Percentiles rank a stretch among this genome's conserved stretches.
Conservation (phyloP, 306 rosid genomes). For the Dalbergia cochinchinensis region DNA sequence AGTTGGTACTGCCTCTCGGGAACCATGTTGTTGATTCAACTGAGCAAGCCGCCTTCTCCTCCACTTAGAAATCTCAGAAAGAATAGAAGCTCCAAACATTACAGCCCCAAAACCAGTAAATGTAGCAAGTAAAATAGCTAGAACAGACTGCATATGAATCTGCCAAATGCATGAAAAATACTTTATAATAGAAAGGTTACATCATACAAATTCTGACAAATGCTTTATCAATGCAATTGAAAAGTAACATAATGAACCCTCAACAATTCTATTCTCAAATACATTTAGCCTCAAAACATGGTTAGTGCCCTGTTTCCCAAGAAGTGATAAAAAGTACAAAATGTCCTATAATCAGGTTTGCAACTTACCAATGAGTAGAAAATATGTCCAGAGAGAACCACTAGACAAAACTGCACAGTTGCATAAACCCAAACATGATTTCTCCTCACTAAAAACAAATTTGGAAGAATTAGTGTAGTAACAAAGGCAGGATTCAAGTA, state of each 20-base stretch:
- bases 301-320: neutral
- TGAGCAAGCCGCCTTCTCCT: constrained; percentile 48
- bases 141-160: constrained; percentile 71
- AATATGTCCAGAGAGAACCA: constrained; percentile 66
- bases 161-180: constrained; percentile 42
- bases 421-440: constrained; percentile 82
- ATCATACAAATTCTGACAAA: neutral
- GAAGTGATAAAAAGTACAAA: neutral
- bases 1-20: constrained; percentile 31
- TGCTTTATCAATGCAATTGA: constrained; percentile 3
- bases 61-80: constrained; percentile 59
- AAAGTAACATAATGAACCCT: neutral
- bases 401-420: constrained; percentile 63
- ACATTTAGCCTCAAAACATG: too few species aligned
- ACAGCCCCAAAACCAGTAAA: constrained; percentile 77
- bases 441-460: constrained; percentile 64
- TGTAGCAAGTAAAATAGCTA: constrained; percentile 76
- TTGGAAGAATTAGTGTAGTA: constrained; percentile 36
- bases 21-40: constrained; percentile 48
- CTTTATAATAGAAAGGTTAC: neutral
- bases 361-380: constrained; percentile 73
- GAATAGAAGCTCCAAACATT: constrained; percentile 64
- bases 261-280: neutral
- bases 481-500: constrained; percentile 22
- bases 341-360: neutral